These are phyloP conservation scores for Triglochin maritima DNA, from an alignment of 106 monocot species.

Conservation along the genomic window DNA sequence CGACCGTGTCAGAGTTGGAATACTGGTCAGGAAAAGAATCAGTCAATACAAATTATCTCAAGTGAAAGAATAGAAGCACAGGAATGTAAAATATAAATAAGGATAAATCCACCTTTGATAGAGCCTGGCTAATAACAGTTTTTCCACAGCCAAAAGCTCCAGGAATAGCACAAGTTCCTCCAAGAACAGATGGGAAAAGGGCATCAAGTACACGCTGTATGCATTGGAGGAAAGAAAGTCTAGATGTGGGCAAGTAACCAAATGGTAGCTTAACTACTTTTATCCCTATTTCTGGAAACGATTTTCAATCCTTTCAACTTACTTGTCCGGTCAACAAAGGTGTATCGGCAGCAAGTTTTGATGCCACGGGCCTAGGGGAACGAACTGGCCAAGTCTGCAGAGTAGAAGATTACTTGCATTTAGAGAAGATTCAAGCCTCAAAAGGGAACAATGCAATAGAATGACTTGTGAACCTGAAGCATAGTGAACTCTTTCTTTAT, in stretches of 20 bases:
- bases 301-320: not conserved
- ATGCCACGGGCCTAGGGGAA: slow-evolving; percentile 83
- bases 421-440: not conserved
- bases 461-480: slow-evolving; percentile 66
- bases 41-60: not conserved
- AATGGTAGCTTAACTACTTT: not conserved
- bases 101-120: slow-evolving; percentile 62
- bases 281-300: no score
- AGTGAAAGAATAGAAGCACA: not conserved
- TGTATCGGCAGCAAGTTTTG: slow-evolving; percentile 96
- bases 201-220: slow-evolving; percentile 98
- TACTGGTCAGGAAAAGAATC: slow-evolving; percentile 43
- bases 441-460: not conserved
- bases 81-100: not conserved
- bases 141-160: slow-evolving; percentile 99
- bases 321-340: slow-evolving; percentile 99
- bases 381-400: slow-evolving; percentile 93
- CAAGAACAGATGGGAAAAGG: slow-evolving; percentile 94
- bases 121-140: slow-evolving; percentile 99
- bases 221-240: not conserved
- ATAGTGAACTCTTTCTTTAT: slow-evolving; percentile 76
- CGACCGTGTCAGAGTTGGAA: slow-evolving; percentile 95
- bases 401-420: not conserved
- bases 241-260: not conserved
- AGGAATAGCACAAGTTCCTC: slow-evolving; percentile 99